Evolutionary conservation across 495 filamentous ascomycete species (phyloP).

Genomic region (Aspergillus campestris): DNA sequence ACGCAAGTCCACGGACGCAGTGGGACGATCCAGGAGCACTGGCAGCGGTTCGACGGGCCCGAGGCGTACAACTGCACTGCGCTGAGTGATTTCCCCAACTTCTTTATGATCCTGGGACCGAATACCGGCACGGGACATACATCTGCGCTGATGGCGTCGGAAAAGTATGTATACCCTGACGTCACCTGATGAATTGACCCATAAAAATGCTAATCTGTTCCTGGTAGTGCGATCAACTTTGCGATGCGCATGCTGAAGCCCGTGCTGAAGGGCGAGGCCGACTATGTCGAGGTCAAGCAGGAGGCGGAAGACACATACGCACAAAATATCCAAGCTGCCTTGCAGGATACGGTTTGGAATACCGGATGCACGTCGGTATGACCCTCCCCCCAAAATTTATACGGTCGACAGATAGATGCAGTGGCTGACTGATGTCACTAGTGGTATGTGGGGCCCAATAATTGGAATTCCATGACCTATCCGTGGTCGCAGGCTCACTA

Average conservation of each 20-base stretch:
- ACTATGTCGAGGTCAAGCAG: constrained; percentile 31
- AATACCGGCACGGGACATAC: constrained; percentile 52
- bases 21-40: constrained; percentile 35
- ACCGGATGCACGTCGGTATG: constrained; percentile 27
- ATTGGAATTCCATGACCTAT: constrained; percentile 43
- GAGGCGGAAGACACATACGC: constrained; percentile 38
- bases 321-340: constrained; percentile 26
- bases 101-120: constrained; percentile 49
- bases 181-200: too few species aligned
- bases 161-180: constrained; percentile 25
- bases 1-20: constrained; percentile 31
- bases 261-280: constrained; percentile 35
- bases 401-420: too few species aligned
- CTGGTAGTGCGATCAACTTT: constrained; percentile 26
- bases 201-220: background rate
- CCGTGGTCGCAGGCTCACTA: constrained; percentile 33
- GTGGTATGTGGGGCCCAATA: constrained; percentile 22
- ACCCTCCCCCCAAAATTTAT: too few species aligned
- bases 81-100: constrained; percentile 50
- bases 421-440: too few species aligned
- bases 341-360: constrained; percentile 36
- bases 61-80: constrained; percentile 47
- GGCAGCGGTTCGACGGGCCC: constrained; percentile 36
- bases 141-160: constrained; percentile 42
- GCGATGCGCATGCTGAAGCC: constrained; percentile 44